Conservation (phyloP, 805 yeast species). For the Starmerella bombicola region DNA sequence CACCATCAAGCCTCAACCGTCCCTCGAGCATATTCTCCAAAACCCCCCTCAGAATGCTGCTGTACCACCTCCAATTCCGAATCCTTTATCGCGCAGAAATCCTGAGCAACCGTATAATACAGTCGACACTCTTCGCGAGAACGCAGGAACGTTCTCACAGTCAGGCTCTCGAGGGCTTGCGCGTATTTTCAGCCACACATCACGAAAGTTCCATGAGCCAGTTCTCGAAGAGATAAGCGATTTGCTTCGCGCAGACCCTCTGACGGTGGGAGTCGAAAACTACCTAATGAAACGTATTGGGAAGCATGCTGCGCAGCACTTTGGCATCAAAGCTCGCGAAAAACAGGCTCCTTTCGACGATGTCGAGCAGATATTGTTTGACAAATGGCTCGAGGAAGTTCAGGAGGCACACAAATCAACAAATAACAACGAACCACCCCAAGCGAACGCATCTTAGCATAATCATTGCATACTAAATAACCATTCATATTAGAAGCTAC, state of each 20-base stretch:
- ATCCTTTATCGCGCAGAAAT: not conserved
- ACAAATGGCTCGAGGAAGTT: constrained; percentile 21
- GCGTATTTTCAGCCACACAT: constrained; percentile 21
- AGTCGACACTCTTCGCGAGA: constrained; percentile 6
- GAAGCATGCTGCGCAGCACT: constrained; percentile 13
- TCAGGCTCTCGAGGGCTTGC: constrained; percentile 13
- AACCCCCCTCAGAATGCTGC: constrained; percentile 9
- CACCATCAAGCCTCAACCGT: constrained; percentile 27
- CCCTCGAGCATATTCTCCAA: constrained; percentile 13
- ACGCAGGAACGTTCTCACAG: not conserved
- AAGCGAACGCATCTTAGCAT: too few species aligned
- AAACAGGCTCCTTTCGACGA: constrained; percentile 13
- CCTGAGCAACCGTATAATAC: not conserved
- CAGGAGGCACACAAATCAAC: constrained; percentile 7
- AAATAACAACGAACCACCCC: too few species aligned
- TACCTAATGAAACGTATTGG: constrained; percentile 21
- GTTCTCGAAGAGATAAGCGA: constrained; percentile 21
- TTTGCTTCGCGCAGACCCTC: constrained; percentile 21
- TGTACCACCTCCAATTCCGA: constrained; percentile 4
- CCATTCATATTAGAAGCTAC: not conserved
- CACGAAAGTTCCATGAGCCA: constrained; percentile 22
- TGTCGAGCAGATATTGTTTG: constrained; percentile 22
- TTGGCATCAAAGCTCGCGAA: constrained; percentile 5
- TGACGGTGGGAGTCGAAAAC: constrained; percentile 20
- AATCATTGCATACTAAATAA: not conserved